Evolutionary conservation across 768 basidiomycete genomes (phyloP).

Genomic region (Lactarius hatsudake): DNA sequence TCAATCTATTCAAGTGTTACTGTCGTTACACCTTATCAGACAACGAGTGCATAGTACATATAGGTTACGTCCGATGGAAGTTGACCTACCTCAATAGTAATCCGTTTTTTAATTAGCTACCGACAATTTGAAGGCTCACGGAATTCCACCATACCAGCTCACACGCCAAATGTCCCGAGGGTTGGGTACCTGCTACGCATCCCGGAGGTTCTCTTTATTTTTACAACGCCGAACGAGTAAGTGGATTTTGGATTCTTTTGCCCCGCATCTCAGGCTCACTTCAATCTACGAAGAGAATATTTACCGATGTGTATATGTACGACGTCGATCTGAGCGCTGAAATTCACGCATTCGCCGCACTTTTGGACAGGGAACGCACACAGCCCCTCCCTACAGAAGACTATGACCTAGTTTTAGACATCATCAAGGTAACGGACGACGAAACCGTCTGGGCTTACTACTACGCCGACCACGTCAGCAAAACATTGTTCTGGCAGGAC

Average conservation of each 20-base stretch:
- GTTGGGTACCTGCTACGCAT: not conserved
- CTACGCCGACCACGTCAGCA: slow-evolving; percentile 10
- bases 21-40: not conserved
- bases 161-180: not conserved
- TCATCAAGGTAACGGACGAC: not conserved
- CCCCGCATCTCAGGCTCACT: not conserved
- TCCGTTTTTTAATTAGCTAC: too few species aligned
- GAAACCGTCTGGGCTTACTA: slow-evolving; percentile 11
- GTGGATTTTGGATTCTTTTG: not conserved
- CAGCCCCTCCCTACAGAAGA: not conserved
- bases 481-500: slow-evolving; percentile 11
- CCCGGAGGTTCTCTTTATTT: slow-evolving; percentile 20
- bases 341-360: not conserved
- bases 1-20: not conserved
- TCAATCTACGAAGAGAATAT: slow-evolving; percentile 4
- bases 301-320: slow-evolving; percentile 22
- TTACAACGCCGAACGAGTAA: slow-evolving; percentile 3
- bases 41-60: not conserved
- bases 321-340: slow-evolving; percentile 1
- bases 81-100: slow-evolving; percentile 15
- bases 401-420: slow-evolving; percentile 16
- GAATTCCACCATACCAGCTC: not conserved
- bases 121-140: not conserved
- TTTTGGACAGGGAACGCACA: not conserved
- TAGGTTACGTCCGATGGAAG: not conserved